Evolutionary conservation across 2,329 filamentous ascomycete genomes (phyloP), one percentile per base, ranked within the genome.

Genomic region (Dendrostoma leiphaemia): DNA sequence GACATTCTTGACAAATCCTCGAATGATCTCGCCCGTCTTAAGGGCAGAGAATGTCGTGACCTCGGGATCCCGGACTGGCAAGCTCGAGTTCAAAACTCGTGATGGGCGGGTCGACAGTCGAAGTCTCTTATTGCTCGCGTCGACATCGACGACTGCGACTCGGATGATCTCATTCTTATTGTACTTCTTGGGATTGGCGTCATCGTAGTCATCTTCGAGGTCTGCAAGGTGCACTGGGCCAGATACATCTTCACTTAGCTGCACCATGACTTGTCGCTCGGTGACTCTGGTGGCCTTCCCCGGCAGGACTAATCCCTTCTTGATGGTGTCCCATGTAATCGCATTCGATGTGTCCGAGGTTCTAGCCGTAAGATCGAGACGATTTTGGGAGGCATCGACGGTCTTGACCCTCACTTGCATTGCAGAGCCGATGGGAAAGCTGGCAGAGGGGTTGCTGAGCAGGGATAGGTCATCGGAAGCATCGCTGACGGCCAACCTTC

Each of bases 1-100:
- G 38, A 97, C 85, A 61, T 91, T 90, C 73, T 91, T 95, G 63
- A 99, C 83, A 64, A 99, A 97, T 3, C 95, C 95, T 53, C 94
- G 88, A 13, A 96, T 78, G 28, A 97, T 75, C 59, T 95, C 86
- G 57, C 92, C 90, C 35, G 84, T 74, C 54, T 86, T 84, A 29
- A 99, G 67, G 61, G 95, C 84, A n/a, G 83, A 76, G 44, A 85
- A 72, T 17, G 82, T 82, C 12, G 78, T 81, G 60, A 99, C 85
- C 64, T 97, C 91, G 34, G 81, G 84, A 67, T 99, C 94, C 65
- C 86, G 84, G 43, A 97, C 83, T 1, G 86, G 81, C 3, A 95
- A 75, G 1, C 89, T 88, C 1, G 93, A 96, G 72, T 90, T 96
- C 59, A 97, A 76, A 37, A 97, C 89, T 60, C 90, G 90, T 1